Evolutionary conservation across 257 asterid genomes (phyloP).

Genomic region (Cynanchum wilfordii): DNA sequence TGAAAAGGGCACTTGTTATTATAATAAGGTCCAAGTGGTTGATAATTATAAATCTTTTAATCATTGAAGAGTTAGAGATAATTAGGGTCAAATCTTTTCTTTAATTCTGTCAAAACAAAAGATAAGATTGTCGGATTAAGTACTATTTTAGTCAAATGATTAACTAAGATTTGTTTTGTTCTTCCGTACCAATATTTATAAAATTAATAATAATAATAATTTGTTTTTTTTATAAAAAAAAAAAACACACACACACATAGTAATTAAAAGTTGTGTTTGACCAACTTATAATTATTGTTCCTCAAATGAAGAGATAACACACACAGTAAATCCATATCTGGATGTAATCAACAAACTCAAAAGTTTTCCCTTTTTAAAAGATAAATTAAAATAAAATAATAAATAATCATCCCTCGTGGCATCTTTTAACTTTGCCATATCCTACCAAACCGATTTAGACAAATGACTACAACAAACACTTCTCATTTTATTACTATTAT

Average conservation of each 20-base stretch:
- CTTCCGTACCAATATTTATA: background rate
- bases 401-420: background rate
- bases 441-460: background rate
- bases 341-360: background rate
- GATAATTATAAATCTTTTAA: background rate
- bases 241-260: no score
- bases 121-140: background rate
- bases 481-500: background rate
- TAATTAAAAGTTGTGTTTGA: background rate
- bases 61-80: background rate
- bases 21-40: background rate
- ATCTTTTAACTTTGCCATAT: background rate
- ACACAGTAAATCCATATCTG: background rate
- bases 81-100: background rate
- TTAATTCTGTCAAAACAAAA: background rate
- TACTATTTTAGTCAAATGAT: slow-evolving; percentile 4
- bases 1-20: background rate
- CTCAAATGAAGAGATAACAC: background rate
- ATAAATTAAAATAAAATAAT: no score
- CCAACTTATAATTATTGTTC: background rate
- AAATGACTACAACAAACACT: background rate
- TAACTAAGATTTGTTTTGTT: background rate
- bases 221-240: no score
- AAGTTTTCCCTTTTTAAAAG: background rate
- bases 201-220: no score